Base-by-base conservation (phyloP, 192 early-diverging fungal species). In the Backusella tuberculispora region DNA sequence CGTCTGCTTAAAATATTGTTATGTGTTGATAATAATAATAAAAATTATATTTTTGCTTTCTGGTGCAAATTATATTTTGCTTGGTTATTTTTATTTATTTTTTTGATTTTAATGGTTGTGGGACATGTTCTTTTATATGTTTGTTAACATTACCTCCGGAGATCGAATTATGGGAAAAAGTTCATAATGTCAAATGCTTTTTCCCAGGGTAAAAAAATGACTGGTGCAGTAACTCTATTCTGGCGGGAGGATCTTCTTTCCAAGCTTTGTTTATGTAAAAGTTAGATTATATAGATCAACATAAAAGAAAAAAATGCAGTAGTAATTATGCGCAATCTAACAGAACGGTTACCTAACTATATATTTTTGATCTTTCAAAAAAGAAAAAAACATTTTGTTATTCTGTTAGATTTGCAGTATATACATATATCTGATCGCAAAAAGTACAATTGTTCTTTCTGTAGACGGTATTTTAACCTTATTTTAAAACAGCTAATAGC, bases 121-220 rank as follows among this genome's bases (percentile, higher is more conserved):
- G 53, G 53, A 60, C 53, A 60, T 60, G 21, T 60, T 60, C 53
- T 60, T 60, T 60, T 60, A 60, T 60, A 60, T 5, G 4, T 60
- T 60, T 60, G 21, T 7, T 21, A 60, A 24, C 53, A 60, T 60
- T 60, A 60, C 21, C 53, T 12, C 29, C 53, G 53, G 53, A 60
- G 53, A 60, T 60, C 53, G 21, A 60, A 60, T 24, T 60, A 60
- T 60, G 24, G 21, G 24, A 26, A 60, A 60, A 26, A 60, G n/a
- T 60, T 34, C 53, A 60, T 24, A 60, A 24, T 60, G 53, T 60
- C 53, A 60, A 60, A 60, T 24, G 21, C 10, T 60, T 60, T 60
- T 60, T 60, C 53, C 53, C 53, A 60, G 53, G 53, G 53, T 60
- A 60, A 60, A 60, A 24, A 50, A 19, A 60, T 60, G 19, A 60